A percentile compares a stretch with the other conserved stretches of the same genome.
phyloP scores from a whole-genome alignment of 1,284 basidiomycete genomes.

The Coniophora puteana region DNA sequence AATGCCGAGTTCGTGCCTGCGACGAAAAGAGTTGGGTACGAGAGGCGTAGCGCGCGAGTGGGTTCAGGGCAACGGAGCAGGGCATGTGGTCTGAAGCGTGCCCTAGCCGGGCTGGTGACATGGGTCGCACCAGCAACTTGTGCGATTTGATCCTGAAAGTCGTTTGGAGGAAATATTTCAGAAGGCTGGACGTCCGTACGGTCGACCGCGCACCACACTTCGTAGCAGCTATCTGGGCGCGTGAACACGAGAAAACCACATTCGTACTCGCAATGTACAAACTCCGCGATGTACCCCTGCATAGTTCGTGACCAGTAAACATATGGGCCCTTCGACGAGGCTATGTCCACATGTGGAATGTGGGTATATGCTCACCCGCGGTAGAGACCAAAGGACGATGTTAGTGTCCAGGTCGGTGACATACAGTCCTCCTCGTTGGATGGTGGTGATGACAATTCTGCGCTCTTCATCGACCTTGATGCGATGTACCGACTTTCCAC shows the following conservation, averaged over 20 bases:
- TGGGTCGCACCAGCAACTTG: conserved; percentile 13
- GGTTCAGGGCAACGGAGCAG: conserved; percentile 41
- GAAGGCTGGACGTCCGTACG: conserved; percentile 21
- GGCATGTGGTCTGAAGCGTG: conserved; percentile 59
- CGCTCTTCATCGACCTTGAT: conserved; percentile 68
- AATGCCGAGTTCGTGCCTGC: conserved; percentile 42
- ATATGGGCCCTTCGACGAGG: too few species aligned
- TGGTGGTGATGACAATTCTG: conserved; percentile 56
- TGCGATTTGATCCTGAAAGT: conserved; percentile 29
- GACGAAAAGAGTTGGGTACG: conserved; percentile 60
- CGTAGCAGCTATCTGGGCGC: conserved; percentile 49
- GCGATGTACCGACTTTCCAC: conserved; percentile 50
- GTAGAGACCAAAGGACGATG: conserved; percentile 53
- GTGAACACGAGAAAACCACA: conserved; percentile 70
- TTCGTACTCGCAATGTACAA: conserved; percentile 73
- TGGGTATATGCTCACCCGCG: conserved; percentile 30
- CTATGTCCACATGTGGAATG: too few species aligned
- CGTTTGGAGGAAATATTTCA: conserved; percentile 31
- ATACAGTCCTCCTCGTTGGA: conserved; percentile 45
- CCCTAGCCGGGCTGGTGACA: conserved; percentile 20
- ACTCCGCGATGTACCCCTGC: conserved; percentile 51
- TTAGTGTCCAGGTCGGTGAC: conserved; percentile 51
- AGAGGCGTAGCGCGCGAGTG: conserved; percentile 61
- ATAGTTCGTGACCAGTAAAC: conserved; percentile 5
- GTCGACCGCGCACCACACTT: conserved; percentile 59